Evolutionary conservation across 2,329 filamentous ascomycete genomes (phyloP), one percentile per base, ranked within the genome.

Genomic region (Trichoderma oligosporum): DNA sequence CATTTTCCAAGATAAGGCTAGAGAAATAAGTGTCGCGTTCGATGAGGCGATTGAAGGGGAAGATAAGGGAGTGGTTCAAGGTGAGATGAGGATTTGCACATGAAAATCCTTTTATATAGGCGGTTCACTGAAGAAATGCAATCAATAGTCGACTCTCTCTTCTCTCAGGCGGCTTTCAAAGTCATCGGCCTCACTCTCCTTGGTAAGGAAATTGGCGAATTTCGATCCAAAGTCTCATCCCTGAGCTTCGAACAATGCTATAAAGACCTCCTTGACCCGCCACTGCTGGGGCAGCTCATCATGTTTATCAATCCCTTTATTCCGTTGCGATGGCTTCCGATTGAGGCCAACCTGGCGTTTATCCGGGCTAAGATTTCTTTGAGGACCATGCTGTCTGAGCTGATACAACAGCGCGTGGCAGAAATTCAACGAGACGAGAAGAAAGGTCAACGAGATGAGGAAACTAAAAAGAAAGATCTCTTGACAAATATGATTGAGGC

Each of bases 161-260:
- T 52, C 11, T 35, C n/a, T 4, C 31, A 20, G 11, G 38, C 56
- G 16, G 39, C 47, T 8, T 53, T 58, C 35, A 53, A 48, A 14
- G 46, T 58, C 47, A 58, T 58, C 24, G 41, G 39, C 47, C 29
- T 24, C 25, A 33, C 56, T 5, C 47, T 58, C 12, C 38, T 58
- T 8, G 42, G 46, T 9, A 58, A 35, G 11, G 47, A 58, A 4
- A 42, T 58, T n/a, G 22, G 14, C 9, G 41, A 52, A 14, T 58
- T 58, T 20, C 48, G 47, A 24, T 58, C 56, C 3, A 46, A 16
- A 2, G 12, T 24, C 24, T 58, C 56, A 9, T 42, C 41, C 1
- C 47, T 58, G 14, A 58, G n/a, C 8, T 58, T 58, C 33, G 56
- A 58, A 20, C 31, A 58, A 12, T 48, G 56, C 12, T 58, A 58